A percentile compares a stretch with the other conserved stretches of the same genome.
Evolutionary conservation across 2,329 filamentous ascomycete species (phyloP).

Genomic region (Ploettnerulaceae sp.): DNA sequence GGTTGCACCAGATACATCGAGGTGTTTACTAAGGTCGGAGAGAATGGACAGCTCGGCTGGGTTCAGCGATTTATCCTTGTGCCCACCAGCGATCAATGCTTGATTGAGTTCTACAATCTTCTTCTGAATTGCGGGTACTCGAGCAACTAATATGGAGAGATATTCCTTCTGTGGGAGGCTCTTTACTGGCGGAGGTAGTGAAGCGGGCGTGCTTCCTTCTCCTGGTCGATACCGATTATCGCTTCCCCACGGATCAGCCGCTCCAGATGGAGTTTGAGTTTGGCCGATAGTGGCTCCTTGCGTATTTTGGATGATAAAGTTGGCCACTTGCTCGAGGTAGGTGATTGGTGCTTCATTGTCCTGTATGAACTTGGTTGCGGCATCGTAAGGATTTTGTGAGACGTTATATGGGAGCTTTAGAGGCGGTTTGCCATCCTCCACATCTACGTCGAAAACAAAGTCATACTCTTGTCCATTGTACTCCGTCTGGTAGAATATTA

Average conservation of each 20-base stretch:
- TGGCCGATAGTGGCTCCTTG: slow-evolving; percentile 79
- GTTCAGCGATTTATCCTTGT: slow-evolving; percentile 70
- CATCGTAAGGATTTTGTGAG: slow-evolving; percentile 87
- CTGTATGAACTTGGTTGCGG: slow-evolving; percentile 83
- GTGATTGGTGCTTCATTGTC: slow-evolving; percentile 82
- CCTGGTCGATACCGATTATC: slow-evolving; percentile 76
- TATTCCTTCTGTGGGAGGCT: slow-evolving; percentile 76
- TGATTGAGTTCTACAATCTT: slow-evolving; percentile 74
- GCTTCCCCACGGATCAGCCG: slow-evolving; percentile 68
- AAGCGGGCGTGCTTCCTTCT: slow-evolving; percentile 42
- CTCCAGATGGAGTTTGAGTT: slow-evolving; percentile 39
- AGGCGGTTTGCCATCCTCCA: slow-evolving; percentile 88
- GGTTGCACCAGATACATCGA: slow-evolving; percentile 49
- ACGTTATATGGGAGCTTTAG: slow-evolving; percentile 93
- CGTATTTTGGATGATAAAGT: slow-evolving; percentile 88
- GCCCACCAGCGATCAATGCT: slow-evolving; percentile 62
- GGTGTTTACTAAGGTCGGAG: slow-evolving; percentile 52
- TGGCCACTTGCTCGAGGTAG: slow-evolving; percentile 87
- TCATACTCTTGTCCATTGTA: slow-evolving; percentile 88
- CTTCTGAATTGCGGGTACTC: slow-evolving; percentile 64
- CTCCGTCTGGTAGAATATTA: slow-evolving; percentile 39
- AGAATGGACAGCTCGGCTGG: slow-evolving; percentile 64
- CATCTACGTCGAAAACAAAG: slow-evolving; percentile 94
- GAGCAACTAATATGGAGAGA: slow-evolving; percentile 70
- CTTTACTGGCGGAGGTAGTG: slow-evolving; percentile 42